Conservation (phyloP, 331 rosid species). For the Quercus phellos region DNA sequence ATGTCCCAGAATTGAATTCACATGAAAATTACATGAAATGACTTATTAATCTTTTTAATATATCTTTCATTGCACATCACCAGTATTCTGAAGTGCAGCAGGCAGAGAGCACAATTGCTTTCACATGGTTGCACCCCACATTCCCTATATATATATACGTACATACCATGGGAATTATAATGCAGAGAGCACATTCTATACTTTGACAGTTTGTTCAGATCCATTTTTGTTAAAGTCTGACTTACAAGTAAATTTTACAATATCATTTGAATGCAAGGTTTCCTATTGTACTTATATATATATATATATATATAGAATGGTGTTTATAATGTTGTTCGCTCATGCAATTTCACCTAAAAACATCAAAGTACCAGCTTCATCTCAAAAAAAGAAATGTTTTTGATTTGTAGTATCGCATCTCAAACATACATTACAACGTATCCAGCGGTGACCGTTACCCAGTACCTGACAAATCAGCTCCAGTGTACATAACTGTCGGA, state of each 20-base stretch:
- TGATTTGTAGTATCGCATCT: conserved; percentile 67
- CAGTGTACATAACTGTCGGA: conserved; percentile 89
- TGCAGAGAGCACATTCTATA: no score
- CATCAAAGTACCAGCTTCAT: background rate
- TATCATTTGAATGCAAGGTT: background rate
- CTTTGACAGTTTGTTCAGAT: background rate
- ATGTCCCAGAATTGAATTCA: background rate
- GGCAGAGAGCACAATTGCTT: background rate
- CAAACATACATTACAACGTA: conserved; percentile 64
- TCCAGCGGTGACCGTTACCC: conserved; percentile 61
- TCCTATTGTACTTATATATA: background rate
- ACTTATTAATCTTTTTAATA: background rate
- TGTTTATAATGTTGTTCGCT: background rate
- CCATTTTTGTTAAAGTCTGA: background rate
- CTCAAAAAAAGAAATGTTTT: background rate
- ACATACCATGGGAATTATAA: no score
- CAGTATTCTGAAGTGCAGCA: background rate
- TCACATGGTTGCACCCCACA: background rate
- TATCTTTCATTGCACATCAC: background rate
- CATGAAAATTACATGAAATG: background rate
- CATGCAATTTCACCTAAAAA: background rate
- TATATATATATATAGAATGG: background rate
- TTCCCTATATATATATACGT: no score
- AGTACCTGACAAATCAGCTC: conserved; percentile 70
- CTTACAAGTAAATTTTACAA: background rate